Base-by-base conservation (phyloP, 257 asterid species). In the Mentha longifolia region DNA sequence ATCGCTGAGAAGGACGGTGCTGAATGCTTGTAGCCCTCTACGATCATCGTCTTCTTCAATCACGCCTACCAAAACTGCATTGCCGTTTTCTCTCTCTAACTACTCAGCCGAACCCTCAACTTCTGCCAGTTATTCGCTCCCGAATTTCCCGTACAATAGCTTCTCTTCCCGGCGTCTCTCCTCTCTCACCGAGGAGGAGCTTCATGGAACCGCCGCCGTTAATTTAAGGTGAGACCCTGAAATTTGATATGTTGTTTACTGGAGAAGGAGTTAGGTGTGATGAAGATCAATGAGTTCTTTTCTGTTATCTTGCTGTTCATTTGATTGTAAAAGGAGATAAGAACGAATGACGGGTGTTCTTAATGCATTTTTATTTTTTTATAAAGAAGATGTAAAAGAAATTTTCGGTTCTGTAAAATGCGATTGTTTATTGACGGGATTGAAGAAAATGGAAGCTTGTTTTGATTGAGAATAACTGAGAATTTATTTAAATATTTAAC, bases 121-220 rank as follows among this genome's bases (percentile, higher is more conserved):
- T 45, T 75, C 76, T 42, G 33, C 72, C 70, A 9, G 51, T 65
- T 69, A 62, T 75, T 50, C 25, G 9, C 70, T 28, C 72, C 68
- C 76, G 6, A 61, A 14, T 72, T 76, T 81, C 42, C 70, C 75
- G 22, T 10, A 35, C 75, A 73, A 54, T 65, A 51, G 80, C 80
- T 57, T 75, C 77, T 22, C 25, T 22, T 22, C 25, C 25, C 25
- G 25, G 25, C 25, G 25, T 22, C 25, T 22, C 25, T 82, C 94
- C 59, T 78, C 89, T 58, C 78, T 75, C 7, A 66, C 45, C 14
- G 80, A 77, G 28, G 89, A 72, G 39, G 89, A 70, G 30, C 6
- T 80, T 58, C 77, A 55, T 41, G 90, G 80, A 31, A 90, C 95
- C 17, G 74, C 89, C 45, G 46, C 93, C 47, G 71, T 80, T 25